Evolutionary conservation across 2,329 filamentous ascomycete genomes (phyloP).

Genomic region (Scedosporium aurantiacum): DNA sequence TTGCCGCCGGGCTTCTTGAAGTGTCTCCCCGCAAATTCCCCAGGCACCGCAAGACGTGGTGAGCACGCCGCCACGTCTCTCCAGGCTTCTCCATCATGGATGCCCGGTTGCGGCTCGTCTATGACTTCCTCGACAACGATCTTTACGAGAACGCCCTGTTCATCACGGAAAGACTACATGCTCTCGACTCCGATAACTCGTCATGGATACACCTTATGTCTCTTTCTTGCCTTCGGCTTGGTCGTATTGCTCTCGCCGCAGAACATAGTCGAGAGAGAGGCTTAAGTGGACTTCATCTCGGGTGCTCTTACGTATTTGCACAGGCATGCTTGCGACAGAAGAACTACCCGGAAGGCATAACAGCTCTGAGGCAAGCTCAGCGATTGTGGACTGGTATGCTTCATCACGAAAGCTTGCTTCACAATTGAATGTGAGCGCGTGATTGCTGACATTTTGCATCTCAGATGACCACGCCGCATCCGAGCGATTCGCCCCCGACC

Average conservation of each 20-base stretch:
- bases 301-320: slow-evolving; percentile 12
- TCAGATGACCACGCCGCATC: slow-evolving; percentile 3
- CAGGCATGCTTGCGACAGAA: slow-evolving; percentile 10
- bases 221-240: slow-evolving; percentile 12
- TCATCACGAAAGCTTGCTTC: no score
- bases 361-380: slow-evolving; percentile 9
- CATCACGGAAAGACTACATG: slow-evolving; percentile 9
- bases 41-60: slow-evolving; percentile 4
- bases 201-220: slow-evolving; percentile 12
- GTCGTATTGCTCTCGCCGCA: slow-evolving; percentile 4
- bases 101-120: slow-evolving; percentile 5
- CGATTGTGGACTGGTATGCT: slow-evolving; percentile 8
- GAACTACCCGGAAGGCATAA: slow-evolving; percentile 11
- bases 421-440: background rate
- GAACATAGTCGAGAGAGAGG: slow-evolving; percentile 8
- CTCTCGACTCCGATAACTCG: slow-evolving; percentile 9
- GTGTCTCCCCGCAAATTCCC: background rate
- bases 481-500: slow-evolving; percentile 11
- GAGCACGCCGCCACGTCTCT: background rate
- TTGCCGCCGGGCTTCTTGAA: background rate
- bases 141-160: slow-evolving; percentile 7
- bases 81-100: slow-evolving; percentile 5
- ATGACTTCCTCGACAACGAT: slow-evolving; percentile 6
- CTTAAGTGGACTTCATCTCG: slow-evolving; percentile 9
- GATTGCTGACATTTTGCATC: slow-evolving; percentile 2